Base-by-base conservation (phyloP, 495 filamentous ascomycete genomes). In the Trichoderma erinaceum region DNA sequence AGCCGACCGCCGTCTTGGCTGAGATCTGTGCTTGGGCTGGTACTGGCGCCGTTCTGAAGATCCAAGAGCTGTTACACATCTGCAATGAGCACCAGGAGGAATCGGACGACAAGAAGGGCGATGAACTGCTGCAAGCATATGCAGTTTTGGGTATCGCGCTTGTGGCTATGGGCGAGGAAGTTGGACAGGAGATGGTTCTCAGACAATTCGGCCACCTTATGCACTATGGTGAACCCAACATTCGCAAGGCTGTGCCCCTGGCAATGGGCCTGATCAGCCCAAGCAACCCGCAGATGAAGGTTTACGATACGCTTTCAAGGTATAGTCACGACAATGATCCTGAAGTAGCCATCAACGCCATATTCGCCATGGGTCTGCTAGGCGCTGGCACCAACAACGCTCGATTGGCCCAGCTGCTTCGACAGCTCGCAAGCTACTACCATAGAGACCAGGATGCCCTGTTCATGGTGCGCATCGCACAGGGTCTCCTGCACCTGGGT, bases 301-400 rank as follows among this genome's bases (percentile, higher is more conserved):
- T 99, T 43, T 99, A 99, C 79, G 95, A 99, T 75, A 98, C 95
- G 0, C 80, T 99, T 25, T 98, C 96, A n/a, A 85, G 95, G 70
- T 99, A 99, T 81, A 94, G 89, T 70, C 95, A 99, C 84, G 95
- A 99, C 80, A 99, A 96, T 72, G 95, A 99, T 82, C 96, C 95
- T 75, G 95, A 99, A 72, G 95, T 99, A 46, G 95, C 95, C 35
- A 87, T 99, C 76, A 99, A 97, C 73, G 93, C 95, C 75, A 98
- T 99, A 75, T 97, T 99, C 74, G 93, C 95, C 71, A 99, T 99
- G 95, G 95, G 95, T 77, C 87, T 99, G 65, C 85, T 97, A 41
- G 95, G 95, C 72, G 96, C 95, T 41, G 95, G 95, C 70, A 98
- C 96, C 25, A 99, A 99, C 82, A 99, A 99, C 75, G 96, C 95